A percentile compares a stretch with the other conserved stretches of the same genome.
phyloP scores from a whole-genome alignment of 1,284 basidiomycete genomes.

The Termitomyces sp. region DNA sequence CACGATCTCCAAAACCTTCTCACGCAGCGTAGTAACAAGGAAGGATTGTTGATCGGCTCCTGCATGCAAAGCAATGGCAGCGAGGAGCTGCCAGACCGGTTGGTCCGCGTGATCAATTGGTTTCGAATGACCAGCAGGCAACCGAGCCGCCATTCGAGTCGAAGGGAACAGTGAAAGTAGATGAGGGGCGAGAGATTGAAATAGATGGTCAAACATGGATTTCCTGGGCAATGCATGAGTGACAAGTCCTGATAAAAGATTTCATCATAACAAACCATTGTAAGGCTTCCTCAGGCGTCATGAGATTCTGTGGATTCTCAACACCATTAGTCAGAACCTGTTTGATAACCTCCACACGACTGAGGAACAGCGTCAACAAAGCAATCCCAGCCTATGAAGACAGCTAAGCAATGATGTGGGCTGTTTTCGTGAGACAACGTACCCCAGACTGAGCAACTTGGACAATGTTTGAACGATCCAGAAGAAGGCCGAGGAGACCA shows the following conservation, averaged over 20 bases:
- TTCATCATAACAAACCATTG: slow-evolving; percentile 68
- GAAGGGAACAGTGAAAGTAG: slow-evolving; percentile 87
- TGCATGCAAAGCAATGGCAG: slow-evolving; percentile 83
- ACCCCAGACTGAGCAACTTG: slow-evolving; percentile 75
- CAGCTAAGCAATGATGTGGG: background rate
- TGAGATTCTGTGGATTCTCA: slow-evolving; percentile 53
- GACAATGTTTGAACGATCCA: slow-evolving; percentile 78
- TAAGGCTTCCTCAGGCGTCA: slow-evolving; percentile 64
- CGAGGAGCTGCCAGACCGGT: slow-evolving; percentile 90
- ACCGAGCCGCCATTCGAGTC: slow-evolving; percentile 58
- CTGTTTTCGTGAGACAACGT: slow-evolving; percentile 12
- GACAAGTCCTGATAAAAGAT: background rate
- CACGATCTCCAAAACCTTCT: slow-evolving; percentile 90
- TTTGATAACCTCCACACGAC: slow-evolving; percentile 87
- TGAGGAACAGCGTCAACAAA: slow-evolving; percentile 88
- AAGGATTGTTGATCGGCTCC: slow-evolving; percentile 80
- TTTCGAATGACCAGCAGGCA: slow-evolving; percentile 28
- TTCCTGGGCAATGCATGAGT: slow-evolving; percentile 48
- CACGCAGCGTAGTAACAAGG: slow-evolving; percentile 82
- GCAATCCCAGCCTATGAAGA: slow-evolving; percentile 79
- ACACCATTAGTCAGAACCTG: slow-evolving; percentile 54
- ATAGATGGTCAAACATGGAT: slow-evolving; percentile 80
- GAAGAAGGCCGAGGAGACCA: slow-evolving; percentile 80
- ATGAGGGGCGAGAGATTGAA: slow-evolving; percentile 72
- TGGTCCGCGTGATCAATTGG: slow-evolving; percentile 76